Evolutionary conservation across 352 stramenopile genomes (phyloP), one percentile per base, ranked within the genome.

Genomic region (Pythium monospermum): DNA sequence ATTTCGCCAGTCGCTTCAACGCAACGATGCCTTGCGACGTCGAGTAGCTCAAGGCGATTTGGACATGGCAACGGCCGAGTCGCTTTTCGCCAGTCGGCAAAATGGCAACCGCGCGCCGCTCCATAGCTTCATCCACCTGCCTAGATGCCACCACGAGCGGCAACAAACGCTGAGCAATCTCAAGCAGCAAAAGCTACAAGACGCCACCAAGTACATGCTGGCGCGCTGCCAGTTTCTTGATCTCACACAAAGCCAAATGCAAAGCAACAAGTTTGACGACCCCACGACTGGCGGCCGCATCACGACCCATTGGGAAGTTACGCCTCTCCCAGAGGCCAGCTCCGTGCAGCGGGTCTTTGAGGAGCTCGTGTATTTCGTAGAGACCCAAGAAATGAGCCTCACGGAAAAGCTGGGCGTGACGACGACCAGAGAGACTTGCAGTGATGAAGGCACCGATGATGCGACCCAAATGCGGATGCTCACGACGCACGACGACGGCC

Each of bases 131-230:
- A 47, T 47, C 22, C 40, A 47, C 22, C 23, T 47, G 7, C 40
- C 40, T 10, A 27, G 8, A 7, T 22, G 33, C 26, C 22, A 12
- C 7, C 40, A 18, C 23, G 21, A 33, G 16, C 40, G 40, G 22
- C 40, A 26, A 13, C 40, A 47, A 15, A 16, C 33, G 16, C 40
- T 47, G 23, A 4, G 22, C 22, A 26, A 27, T 15, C 22, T 47
- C 40, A 47, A 47, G 23, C 22, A 22, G 15, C 15, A 31, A 12
- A 47, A 47, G 19, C 22, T 47, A 22, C n/a, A 33, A 1, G 40
- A 47, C 21, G 49, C 49, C 11, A 50, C 40, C 5, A 22, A 15
- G 38, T 57, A 41, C 21, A 43, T 57, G 30, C 27, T 57, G 25
- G 18, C 28, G 19, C 31, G 49, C 19, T 48, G 35, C 25, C 28